Evolutionary conservation across 2,329 filamentous ascomycete genomes (phyloP), one percentile per base, ranked within the genome.

Genomic region (Aspergillus brasiliensis): DNA sequence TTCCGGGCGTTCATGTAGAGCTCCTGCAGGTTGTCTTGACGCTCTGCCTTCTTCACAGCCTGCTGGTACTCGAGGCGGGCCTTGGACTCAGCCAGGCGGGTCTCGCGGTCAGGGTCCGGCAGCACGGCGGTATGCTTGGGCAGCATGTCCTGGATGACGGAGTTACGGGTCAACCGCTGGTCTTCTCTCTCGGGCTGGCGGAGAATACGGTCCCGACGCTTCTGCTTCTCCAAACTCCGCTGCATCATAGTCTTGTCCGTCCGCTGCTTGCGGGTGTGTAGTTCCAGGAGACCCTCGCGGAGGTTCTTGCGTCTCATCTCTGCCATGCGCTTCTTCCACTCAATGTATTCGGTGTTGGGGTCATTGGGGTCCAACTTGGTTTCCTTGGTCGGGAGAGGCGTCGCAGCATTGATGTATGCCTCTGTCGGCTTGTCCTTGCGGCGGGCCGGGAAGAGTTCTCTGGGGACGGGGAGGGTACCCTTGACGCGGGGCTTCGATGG

Each of bases 1-100:
- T 86, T 81, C 25, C 90, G 86, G 5, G 95, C 92, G 68, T 92
- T 90, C 79, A 95, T 90, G 78, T 99, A 99, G 11, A 99, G 84
- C 60, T 91, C 88, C 77, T 97, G 91, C 28, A 99, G 79, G 15
- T 88, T 84, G 65, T 94, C 86, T 62, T 85, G 83, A 53, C 90
- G 85, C 56, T 83, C 81, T 59, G 87, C 82, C 46, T 82, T 80
- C 72, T 87, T 87, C 56, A 79, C 74, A 8, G 76, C 78, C 31
- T 81, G 74, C 44, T 83, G 74, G 13, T 79, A 77, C 52, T 78
- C 71, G 58, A 81, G 56, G 57, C 76, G 72, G 61, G 73, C 68
- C 23, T 63, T 65, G 38, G 76, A 73, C 27, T 79, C 75, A n/a
- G 84, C 82, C 56, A 81, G 59, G 11, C 83, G 82, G 57, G 78